phyloP scores from a whole-genome alignment of 2,329 filamentous ascomycete genomes.

The Ascochyta lentis region DNA sequence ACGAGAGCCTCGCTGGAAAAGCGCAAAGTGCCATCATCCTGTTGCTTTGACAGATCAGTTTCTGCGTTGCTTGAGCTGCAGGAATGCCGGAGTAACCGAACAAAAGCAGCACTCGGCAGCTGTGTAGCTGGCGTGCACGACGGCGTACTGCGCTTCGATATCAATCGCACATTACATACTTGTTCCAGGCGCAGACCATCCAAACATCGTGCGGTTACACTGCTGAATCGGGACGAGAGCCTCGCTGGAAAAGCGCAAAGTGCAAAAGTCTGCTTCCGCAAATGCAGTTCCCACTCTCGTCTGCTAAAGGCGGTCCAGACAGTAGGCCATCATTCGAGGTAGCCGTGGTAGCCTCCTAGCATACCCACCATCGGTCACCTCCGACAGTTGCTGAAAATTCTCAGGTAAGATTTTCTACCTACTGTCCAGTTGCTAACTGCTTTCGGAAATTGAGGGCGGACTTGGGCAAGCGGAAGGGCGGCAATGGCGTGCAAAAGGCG shows the following conservation, averaged over 20 bases:
- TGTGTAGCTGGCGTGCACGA: no score
- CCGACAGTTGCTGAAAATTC: conserved; percentile 14
- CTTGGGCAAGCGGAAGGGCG: conserved; percentile 9
- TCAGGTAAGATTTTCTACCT: conserved; percentile 14
- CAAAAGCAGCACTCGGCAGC: no score
- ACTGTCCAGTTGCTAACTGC: conserved; percentile 8
- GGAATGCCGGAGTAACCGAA: no score
- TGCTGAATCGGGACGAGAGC: neutral
- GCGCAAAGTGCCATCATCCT: neutral
- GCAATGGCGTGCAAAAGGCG: conserved; percentile 16
- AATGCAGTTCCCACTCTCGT: neutral
- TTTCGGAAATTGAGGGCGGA: conserved; percentile 13
- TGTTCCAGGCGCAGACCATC: neutral
- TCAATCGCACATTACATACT: neutral
- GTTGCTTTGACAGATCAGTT: no score
- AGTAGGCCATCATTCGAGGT: neutral
- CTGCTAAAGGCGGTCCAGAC: conserved; percentile 6
- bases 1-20: neutral
- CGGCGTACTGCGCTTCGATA: neutral
- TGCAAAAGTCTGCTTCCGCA: neutral
- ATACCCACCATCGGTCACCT: conserved; percentile 18
- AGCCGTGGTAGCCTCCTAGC: neutral
- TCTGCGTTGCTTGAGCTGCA: no score
- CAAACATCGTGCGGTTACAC: neutral
- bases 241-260: neutral